phyloP scores from a whole-genome alignment of 2,329 filamentous ascomycete species.

The Xylariaceae sp. region DNA sequence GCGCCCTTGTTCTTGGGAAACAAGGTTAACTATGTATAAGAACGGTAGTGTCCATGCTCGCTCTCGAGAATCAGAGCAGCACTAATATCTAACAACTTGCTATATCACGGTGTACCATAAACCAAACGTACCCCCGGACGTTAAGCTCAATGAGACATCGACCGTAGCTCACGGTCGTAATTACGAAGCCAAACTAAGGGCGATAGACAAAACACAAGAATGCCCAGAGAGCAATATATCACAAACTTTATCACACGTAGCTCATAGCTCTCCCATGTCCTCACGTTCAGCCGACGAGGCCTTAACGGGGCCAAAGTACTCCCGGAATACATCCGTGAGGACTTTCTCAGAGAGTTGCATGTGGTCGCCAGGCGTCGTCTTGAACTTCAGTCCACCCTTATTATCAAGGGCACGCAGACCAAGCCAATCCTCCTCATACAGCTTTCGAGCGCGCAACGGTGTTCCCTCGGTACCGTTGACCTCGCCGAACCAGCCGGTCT shows the following conservation, averaged over 20 bases:
- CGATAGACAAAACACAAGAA: constrained; percentile 4
- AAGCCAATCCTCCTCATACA: constrained; percentile 93
- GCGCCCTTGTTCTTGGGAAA: not conserved
- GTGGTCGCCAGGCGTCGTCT: constrained; percentile 67
- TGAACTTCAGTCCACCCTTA: constrained; percentile 72
- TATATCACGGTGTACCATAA: not conserved
- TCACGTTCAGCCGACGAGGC: constrained; percentile 4
- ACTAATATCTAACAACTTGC: no score
- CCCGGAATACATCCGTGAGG: constrained; percentile 58
- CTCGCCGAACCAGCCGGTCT: constrained; percentile 86
- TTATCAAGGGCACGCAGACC: constrained; percentile 74
- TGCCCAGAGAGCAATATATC: constrained; percentile 10
- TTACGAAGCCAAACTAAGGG: constrained; percentile 9
- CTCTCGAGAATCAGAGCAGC: no score
- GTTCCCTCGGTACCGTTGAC: constrained; percentile 67
- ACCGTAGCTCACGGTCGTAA: not conserved
- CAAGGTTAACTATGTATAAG: not conserved
- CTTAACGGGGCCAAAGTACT: constrained; percentile 56
- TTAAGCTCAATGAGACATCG: not conserved
- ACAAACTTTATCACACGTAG: not conserved
- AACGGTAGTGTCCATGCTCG: not conserved
- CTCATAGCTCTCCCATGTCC: constrained; percentile 10
- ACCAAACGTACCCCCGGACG: not conserved
- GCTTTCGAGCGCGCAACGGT: constrained; percentile 58
- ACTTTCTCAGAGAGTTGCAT: constrained; percentile 70